Evolutionary conservation across 225 moss, liverwort and hornwort species (phyloP).

Genomic region (Rhytidiadelphus loreus): DNA sequence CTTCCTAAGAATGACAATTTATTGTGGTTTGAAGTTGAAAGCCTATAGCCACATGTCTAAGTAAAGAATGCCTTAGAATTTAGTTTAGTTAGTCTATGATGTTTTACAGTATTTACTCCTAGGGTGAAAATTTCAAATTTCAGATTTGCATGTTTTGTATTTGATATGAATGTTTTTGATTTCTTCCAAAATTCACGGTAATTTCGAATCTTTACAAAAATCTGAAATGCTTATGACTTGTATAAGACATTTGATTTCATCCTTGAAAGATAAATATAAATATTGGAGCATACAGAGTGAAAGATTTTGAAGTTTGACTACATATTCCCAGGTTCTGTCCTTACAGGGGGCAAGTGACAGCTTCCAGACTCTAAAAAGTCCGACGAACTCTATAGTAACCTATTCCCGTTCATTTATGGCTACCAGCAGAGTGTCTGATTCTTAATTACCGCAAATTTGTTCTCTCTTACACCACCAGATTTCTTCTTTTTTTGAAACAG

Average conservation of each 20-base stretch:
- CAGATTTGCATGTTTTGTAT: neutral
- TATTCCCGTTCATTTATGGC: neutral
- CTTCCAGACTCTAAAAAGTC: neutral
- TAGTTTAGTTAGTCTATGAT: neutral
- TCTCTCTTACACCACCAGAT: neutral
- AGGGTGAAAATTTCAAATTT: neutral
- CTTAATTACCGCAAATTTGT: neutral
- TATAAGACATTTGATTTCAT: neutral
- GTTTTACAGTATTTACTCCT: neutral
- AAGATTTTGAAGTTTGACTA: neutral
- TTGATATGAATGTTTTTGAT: neutral
- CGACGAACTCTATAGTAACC: neutral
- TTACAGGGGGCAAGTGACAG: neutral
- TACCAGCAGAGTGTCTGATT: neutral
- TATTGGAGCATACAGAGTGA: neutral
- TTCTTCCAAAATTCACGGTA: neutral
- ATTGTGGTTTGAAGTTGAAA: neutral
- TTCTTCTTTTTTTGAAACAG: constrained; percentile 20
- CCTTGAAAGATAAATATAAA: neutral
- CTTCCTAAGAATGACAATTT: neutral
- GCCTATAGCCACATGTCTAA: no score
- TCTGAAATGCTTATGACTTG: neutral
- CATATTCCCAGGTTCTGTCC: neutral
- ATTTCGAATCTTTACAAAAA: neutral
- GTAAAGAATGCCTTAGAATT: neutral